Evolutionary conservation across 805 yeast genomes (phyloP).

Genomic region (Pichia cephalocereana): DNA sequence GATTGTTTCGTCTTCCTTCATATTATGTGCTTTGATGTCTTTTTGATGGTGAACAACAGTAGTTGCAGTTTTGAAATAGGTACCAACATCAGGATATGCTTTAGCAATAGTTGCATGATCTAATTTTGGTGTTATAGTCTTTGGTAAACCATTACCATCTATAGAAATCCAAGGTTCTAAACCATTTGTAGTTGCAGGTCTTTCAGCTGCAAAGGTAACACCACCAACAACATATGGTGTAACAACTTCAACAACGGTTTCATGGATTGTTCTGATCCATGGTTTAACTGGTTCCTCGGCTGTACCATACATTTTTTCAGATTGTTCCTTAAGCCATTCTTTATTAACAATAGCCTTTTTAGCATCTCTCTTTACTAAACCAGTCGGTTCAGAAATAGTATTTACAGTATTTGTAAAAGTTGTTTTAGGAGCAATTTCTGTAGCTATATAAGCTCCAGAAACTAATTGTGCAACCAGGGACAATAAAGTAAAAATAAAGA

Average conservation of each 20-base stretch:
- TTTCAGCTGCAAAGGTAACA: constrained; percentile 56
- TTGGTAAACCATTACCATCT: constrained; percentile 69
- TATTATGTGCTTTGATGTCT: constrained; percentile 62
- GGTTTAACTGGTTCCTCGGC: constrained; percentile 34
- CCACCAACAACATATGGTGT: constrained; percentile 57
- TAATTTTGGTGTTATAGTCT: constrained; percentile 66
- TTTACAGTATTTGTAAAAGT: neutral
- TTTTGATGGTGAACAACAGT: constrained; percentile 49
- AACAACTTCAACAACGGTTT: constrained; percentile 46
- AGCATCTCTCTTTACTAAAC: constrained; percentile 11
- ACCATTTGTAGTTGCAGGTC: constrained; percentile 57
- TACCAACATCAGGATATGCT: constrained; percentile 61
- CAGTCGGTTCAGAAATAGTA: neutral
- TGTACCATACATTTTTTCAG: constrained; percentile 11
- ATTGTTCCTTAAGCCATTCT: constrained; percentile 18
- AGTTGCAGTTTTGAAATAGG: constrained; percentile 66
- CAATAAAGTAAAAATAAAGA: neutral
- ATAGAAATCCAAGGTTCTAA: constrained; percentile 76
- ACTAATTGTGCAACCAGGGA: neutral
- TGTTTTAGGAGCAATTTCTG: constrained; percentile 1
- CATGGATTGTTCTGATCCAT: constrained; percentile 68
- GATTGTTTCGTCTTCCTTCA: constrained; percentile 50
- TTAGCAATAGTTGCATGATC: constrained; percentile 65
- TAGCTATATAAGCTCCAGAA: neutral
- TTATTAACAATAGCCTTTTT: constrained; percentile 21